Percentiles rank a stretch among this genome's conserved stretches.
phyloP scores from a whole-genome alignment of 78 protist species.

The Dictyostelium discoideum region dicty_2.7 NC_007090.3:4324501-4325000 shows the following conservation, averaged over 20 bases:
- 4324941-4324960: background rate
- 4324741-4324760: background rate
- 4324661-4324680: background rate
- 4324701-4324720: background rate
- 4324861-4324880: background rate
- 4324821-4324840: background rate
- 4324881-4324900: background rate
- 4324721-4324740: background rate
- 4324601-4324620: background rate
- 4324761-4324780: background rate
- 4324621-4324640: background rate
- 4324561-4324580: background rate
- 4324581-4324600: conserved; percentile 13
- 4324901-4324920: background rate
- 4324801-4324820: background rate
- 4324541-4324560: background rate
- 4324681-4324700: conserved; percentile 12
- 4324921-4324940: background rate
- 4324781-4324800: background rate
- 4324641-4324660: conserved; percentile 1
- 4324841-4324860: background rate
- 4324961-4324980: background rate
- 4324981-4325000: background rate
- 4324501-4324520: background rate
- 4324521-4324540: background rate